phyloP scores from a whole-genome alignment of 768 basidiomycete species.

The Trametes gibbosa region DNA sequence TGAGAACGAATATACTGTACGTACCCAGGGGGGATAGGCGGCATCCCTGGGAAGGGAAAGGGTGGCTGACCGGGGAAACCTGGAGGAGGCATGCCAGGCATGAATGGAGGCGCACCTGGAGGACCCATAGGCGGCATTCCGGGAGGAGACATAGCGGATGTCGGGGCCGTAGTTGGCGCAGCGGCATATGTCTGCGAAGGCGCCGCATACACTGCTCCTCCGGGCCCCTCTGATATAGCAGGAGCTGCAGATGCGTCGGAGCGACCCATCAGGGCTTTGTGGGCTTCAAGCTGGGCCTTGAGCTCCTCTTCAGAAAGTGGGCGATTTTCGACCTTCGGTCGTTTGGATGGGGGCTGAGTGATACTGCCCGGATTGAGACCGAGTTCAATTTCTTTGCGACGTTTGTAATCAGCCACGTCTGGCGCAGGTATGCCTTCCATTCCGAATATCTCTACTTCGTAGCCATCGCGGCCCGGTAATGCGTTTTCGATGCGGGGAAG shows the following conservation, averaged over 20 bases:
- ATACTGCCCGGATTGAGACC: slow-evolving; percentile 82
- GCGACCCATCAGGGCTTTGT: slow-evolving; percentile 88
- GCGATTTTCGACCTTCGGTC: slow-evolving; percentile 77
- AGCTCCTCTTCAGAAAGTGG: slow-evolving; percentile 82
- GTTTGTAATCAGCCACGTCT: slow-evolving; percentile 93
- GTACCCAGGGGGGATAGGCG: slow-evolving; percentile 59
- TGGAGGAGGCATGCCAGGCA: slow-evolving; percentile 34
- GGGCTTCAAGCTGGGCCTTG: slow-evolving; percentile 79
- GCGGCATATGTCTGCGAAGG: slow-evolving; percentile 68
- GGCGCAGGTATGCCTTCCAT: slow-evolving; percentile 98
- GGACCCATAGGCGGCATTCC: slow-evolving; percentile 38
- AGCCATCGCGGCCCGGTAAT: slow-evolving; percentile 92
- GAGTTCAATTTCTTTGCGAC: slow-evolving; percentile 91
- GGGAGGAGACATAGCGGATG: slow-evolving; percentile 40
- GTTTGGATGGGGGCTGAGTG: slow-evolving; percentile 76
- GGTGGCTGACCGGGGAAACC: slow-evolving; percentile 40
- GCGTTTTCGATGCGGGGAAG: slow-evolving; percentile 94
- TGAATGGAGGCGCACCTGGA: slow-evolving; percentile 35
- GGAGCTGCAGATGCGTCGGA: slow-evolving; percentile 35
- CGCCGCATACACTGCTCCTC: slow-evolving; percentile 69
- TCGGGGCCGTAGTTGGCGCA: slow-evolving; percentile 38
- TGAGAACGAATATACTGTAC: slow-evolving; percentile 22
- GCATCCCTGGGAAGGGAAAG: slow-evolving; percentile 43
- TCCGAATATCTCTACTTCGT: slow-evolving; percentile 98
- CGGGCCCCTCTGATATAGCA: slow-evolving; percentile 38